Percentiles rank a stretch among this genome's conserved stretches.
phyloP scores from a whole-genome alignment of 2,329 filamentous ascomycete genomes.

The Aquanectria penicillioides region DNA sequence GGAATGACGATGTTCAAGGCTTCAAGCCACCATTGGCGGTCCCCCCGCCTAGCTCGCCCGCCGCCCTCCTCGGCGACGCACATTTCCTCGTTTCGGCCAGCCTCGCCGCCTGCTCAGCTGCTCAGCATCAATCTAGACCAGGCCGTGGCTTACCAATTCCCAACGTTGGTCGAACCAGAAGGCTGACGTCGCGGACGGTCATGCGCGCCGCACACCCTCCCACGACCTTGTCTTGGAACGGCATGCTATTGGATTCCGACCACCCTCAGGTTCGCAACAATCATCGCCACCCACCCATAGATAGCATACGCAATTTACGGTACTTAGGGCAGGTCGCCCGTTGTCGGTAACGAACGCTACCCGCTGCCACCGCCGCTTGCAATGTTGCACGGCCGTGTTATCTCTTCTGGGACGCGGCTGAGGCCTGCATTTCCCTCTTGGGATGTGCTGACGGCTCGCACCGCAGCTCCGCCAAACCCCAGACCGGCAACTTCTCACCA shows the following conservation, averaged over 20 bases:
- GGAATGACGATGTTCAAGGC: not conserved
- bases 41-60: too few species aligned
- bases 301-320: too few species aligned
- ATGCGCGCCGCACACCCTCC: constrained; percentile 9
- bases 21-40: not conserved
- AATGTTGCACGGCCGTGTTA: not conserved
- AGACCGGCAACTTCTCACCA: too few species aligned
- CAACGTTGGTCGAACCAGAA: constrained; percentile 3
- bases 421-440: constrained; percentile 1
- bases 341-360: too few species aligned
- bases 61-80: not conserved
- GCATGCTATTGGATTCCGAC: constrained; percentile 6
- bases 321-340: too few species aligned
- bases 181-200: constrained; percentile 5
- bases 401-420: constrained; percentile 12
- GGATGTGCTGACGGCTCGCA: not conserved
- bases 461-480: too few species aligned
- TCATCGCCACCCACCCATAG: too few species aligned
- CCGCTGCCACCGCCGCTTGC: not conserved
- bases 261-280: not conserved
- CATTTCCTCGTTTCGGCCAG: not conserved
- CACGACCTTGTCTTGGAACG: not conserved
- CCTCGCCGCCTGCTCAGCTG: constrained; percentile 6
- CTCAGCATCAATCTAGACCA: not conserved
- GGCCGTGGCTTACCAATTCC: constrained; percentile 16